Percentiles rank a stretch among this genome's conserved stretches.
phyloP scores from a whole-genome alignment of 2,329 filamentous ascomycete genomes.

The Cercospora zeina region DNA sequence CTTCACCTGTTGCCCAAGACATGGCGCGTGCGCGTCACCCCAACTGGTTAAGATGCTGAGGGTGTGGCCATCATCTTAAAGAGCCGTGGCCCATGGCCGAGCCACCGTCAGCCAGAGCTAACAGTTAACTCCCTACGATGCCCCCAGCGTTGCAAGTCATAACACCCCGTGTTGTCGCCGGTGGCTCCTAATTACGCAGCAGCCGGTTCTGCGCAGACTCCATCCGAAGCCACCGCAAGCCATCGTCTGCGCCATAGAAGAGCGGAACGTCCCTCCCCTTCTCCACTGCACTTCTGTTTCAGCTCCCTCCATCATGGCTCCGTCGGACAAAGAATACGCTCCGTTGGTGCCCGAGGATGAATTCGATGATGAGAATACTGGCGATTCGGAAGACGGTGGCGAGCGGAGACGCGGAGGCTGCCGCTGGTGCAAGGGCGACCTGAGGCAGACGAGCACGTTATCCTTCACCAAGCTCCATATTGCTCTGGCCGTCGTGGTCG shows the following conservation, averaged over 20 bases:
- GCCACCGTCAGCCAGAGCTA: background rate
- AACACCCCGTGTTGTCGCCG: background rate
- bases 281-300: background rate
- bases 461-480: background rate
- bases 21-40: slow-evolving; percentile 1
- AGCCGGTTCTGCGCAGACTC: background rate
- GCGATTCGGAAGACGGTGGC: background rate
- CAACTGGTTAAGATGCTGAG: no score
- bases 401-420: background rate
- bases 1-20: slow-evolving; percentile 1
- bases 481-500: background rate
- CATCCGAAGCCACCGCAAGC: slow-evolving; percentile 1
- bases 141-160: background rate
- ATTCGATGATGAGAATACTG: background rate
- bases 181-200: background rate
- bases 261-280: background rate
- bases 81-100: background rate
- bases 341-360: slow-evolving; percentile 5
- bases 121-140: no score
- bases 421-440: slow-evolving; percentile 2
- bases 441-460: background rate
- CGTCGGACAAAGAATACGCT: slow-evolving; percentile 2
- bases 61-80: background rate
- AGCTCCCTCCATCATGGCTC: background rate
- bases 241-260: background rate